These are phyloP conservation scores for Debaryomyces psychrophilus DNA, from an alignment of 1,139 yeast genomes.

Conservation along the genomic window DNA sequence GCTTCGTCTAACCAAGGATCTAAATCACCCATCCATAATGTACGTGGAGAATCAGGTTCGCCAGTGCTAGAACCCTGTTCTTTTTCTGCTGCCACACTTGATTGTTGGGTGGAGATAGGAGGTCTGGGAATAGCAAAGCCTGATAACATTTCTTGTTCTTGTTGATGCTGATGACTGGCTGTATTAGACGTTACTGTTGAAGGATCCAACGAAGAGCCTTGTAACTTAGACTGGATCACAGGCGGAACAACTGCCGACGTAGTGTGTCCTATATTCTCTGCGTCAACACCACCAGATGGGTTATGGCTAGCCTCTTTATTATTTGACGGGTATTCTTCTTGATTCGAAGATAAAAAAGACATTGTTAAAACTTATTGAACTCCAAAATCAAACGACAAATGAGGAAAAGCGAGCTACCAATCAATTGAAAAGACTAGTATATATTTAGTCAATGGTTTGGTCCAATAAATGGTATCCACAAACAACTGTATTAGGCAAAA, in stretches of 20 bases:
- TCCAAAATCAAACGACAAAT: slow-evolving; percentile 3
- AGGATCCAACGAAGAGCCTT: background rate
- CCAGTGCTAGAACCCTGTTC: slow-evolving; percentile 14
- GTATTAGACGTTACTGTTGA: slow-evolving; percentile 33
- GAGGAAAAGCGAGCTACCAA: background rate
- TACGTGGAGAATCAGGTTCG: slow-evolving; percentile 46
- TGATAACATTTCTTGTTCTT: slow-evolving; percentile 47
- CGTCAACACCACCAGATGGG: background rate
- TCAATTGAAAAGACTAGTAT: background rate
- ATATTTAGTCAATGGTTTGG: background rate
- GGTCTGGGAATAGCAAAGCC: slow-evolving; percentile 48
- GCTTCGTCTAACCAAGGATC: slow-evolving; percentile 74
- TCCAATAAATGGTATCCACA: background rate
- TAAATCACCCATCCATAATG: slow-evolving; percentile 80
- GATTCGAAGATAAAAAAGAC: slow-evolving; percentile 3
- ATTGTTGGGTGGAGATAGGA: slow-evolving; percentile 44
- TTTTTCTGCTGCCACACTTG: slow-evolving; percentile 28
- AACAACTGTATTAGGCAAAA: background rate
- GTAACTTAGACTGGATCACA: background rate
- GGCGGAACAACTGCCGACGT: background rate
- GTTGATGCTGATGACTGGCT: slow-evolving; percentile 50
- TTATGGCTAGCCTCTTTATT: background rate
- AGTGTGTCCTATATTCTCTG: background rate
- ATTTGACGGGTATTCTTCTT: slow-evolving; percentile 1
- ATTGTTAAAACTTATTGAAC: background rate